A percentile compares a stretch with the other conserved stretches of the same genome.
phyloP scores from a whole-genome alignment of 1,284 basidiomycete species.

The Austroboletus niveus region DNA sequence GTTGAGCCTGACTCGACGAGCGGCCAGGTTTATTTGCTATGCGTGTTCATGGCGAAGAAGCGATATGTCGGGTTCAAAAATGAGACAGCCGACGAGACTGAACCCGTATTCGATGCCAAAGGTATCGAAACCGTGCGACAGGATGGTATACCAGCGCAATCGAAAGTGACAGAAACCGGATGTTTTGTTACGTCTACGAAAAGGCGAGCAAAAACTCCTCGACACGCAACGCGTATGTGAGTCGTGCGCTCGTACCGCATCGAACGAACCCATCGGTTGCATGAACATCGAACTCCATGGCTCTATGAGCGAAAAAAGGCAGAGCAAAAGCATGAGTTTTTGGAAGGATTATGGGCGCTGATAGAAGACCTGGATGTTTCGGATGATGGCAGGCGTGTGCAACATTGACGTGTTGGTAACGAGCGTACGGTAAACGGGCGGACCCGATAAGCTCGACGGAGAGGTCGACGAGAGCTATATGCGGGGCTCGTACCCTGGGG shows the following conservation, averaged over 20 bases:
- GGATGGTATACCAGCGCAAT: conserved; percentile 85
- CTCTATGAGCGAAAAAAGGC: conserved; percentile 71
- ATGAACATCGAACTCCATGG: conserved; percentile 82
- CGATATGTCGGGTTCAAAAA: conserved; percentile 97
- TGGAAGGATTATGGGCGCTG: conserved; percentile 37
- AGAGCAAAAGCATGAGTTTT: conserved; percentile 53
- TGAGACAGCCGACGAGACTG: conserved; percentile 76
- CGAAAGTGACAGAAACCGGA: conserved; percentile 85
- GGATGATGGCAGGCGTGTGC: neutral
- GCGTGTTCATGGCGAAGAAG: conserved; percentile 94
- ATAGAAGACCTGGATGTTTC: conserved; percentile 30
- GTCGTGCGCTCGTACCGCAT: conserved; percentile 59
- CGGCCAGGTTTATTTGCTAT: conserved; percentile 85
- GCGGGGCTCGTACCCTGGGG: no score
- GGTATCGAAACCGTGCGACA: conserved; percentile 96
- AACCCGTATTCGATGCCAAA: conserved; percentile 92
- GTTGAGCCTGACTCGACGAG: neutral
- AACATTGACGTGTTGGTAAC: conserved; percentile 1
- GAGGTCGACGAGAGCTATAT: no score
- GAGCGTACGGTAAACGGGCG: neutral
- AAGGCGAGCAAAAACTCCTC: conserved; percentile 55
- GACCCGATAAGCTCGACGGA: no score
- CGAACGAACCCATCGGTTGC: conserved; percentile 66
- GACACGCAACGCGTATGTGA: conserved; percentile 69
- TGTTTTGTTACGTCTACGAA: conserved; percentile 55